A percentile compares a stretch with the other conserved stretches of the same genome.
Evolutionary conservation across 805 yeast genomes (phyloP).

Genomic region (Hanseniaspora meyeri): DNA sequence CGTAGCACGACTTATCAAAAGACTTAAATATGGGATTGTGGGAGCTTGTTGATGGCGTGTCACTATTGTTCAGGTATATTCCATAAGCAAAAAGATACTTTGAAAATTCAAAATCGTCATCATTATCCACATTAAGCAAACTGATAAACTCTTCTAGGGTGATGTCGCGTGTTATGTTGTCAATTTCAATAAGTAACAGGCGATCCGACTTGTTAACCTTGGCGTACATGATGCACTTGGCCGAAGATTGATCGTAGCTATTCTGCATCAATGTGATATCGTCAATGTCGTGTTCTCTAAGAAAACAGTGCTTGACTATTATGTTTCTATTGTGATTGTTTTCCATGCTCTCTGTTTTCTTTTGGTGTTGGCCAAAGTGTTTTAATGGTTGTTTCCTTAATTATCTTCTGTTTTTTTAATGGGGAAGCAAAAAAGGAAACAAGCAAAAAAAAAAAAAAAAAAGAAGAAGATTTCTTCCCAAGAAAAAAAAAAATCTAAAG

Average conservation of each 20-base stretch:
- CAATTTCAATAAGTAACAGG: not conserved
- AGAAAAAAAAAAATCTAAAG: not conserved
- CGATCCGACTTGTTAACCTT: not conserved
- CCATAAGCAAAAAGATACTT: conserved; percentile 3
- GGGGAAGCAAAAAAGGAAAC: too few relatives aligned
- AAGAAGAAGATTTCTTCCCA: too few relatives aligned
- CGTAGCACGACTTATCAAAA: not conserved
- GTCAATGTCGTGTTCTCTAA: not conserved
- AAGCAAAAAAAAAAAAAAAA: too few relatives aligned
- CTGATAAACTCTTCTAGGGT: not conserved
- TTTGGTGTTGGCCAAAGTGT: not conserved
- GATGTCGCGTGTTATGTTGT: not conserved
- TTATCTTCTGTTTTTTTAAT: too few relatives aligned
- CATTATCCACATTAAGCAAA: not conserved
- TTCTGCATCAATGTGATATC: not conserved
- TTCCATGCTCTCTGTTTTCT: not conserved
- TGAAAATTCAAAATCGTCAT: not conserved
- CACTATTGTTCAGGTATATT: not conserved
- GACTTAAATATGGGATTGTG: conserved; percentile 6
- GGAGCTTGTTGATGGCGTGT: not conserved
- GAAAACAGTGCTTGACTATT: not conserved
- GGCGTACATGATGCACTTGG: not conserved
- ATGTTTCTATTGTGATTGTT: not conserved
- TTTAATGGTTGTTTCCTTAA: too few relatives aligned
- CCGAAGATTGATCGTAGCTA: not conserved